Evolutionary conservation across 352 stramenopile genomes (phyloP), one percentile per base, ranked within the genome.

Genomic region (Blastocystis sp.): DNA sequence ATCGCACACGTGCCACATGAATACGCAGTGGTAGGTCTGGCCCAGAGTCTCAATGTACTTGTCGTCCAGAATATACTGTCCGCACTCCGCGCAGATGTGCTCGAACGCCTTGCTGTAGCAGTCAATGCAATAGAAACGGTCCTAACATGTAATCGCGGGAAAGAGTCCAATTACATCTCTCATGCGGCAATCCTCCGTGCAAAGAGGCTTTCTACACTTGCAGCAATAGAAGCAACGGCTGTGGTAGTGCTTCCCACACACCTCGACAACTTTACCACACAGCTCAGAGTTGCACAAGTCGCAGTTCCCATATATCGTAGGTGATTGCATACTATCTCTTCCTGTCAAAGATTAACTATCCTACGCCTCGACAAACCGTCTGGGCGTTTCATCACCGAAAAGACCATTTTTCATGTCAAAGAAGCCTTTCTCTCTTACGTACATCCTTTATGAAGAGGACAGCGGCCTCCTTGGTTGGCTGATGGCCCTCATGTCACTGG

Each of bases 91-190:
- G 28, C 74, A 84, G 2, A 84, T 45, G 34, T 45, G 64, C n/a
- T 84, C 74, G 57, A 84, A 84, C 40, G 43, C 74, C 38, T 69
- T 54, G 57, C 74, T 84, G 28, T 84, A 84, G 45, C 74, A 84
- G 10, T 61, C 9, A 54, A 84, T 84, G 48, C 74, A 84, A 28
- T 66, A 84, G 38, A 84, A 84, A 21, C 54, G 48, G 19, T 84
- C 54, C 74, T 84, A 69, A 2, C 64, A 19, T 34, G 19, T 60
- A 3, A 63, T 2, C 11, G 9, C 52, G 14, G 3, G 2, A 14
- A 52, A 45, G 1, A 11, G 54, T 68, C 17, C 11, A 68, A 10
- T 21, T 48, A 84, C 74, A 19, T 84, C 54, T 69, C 74, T 28
- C 74, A 84, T 84, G 28, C 74, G 74, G 59, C 64, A 84, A 40